Evolutionary conservation across 257 asterid genomes (phyloP), one percentile per base, ranked within the genome.

Genomic region (Solanum pennellii): DNA sequence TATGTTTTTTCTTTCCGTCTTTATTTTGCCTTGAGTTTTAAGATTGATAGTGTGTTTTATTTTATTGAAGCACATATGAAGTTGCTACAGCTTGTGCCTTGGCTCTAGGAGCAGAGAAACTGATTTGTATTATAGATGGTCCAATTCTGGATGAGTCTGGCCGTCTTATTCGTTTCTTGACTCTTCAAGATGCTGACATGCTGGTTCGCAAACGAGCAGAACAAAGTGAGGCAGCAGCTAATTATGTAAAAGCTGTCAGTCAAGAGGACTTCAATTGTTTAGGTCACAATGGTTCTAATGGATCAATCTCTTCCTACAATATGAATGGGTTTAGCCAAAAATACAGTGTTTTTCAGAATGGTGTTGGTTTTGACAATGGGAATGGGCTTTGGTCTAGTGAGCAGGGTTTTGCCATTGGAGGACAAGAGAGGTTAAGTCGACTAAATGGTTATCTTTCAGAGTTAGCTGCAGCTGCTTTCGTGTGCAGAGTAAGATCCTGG

Each of bases 11-110:
- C 45, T 29, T 82, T 29, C 45, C 21, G 13, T 47, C 85, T 80
- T 49, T 82, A 49, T 82, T 82, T 82, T 29, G 11, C 85, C 74
- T 86, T 12, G 59, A n/a, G 88, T 15, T 47, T 42, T 73, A 13
- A 66, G 39, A 72, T 25, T 86, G 82, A 47, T 7, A 8, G 33
- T 25, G 84, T 49, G 29, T 52, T 37, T 52, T 73, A 49, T 42
- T 45, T 73, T 66, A n/a, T 86, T 86, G 91, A 94, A 96, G 98
- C 93, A 92, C 98, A 39, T 96, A 96, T 89, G 99, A 96, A 91
- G 99, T 95, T 37, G 98, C 99, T 49, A 95, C 99, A 88, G 98
- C 99, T 42, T 95, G 99, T 92, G 98, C 98, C 80, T 88, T 95
- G 91, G 96, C 99, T 92, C 97, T 96, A 88, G 96, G 94, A 85